Base-by-base conservation (phyloP, 2,329 filamentous ascomycete genomes). In the Venturia aucupariae region DNA sequence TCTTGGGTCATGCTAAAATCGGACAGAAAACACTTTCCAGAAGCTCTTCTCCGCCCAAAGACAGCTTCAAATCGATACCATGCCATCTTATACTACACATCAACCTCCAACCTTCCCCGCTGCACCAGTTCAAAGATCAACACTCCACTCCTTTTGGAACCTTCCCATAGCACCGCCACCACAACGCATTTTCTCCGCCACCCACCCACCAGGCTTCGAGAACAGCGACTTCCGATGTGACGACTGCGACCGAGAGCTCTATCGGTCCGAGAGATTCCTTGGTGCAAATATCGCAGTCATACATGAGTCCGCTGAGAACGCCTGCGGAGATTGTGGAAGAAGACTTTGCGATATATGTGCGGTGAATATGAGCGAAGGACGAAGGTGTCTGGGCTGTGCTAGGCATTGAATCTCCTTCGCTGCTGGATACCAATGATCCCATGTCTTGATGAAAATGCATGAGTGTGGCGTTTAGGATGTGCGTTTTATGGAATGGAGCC, bases 121-220 rank as follows among this genome's bases (percentile, higher is more conserved):
- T 44, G 68, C 71, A 30, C 51, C 60, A 15, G 61, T 67, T 41
- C 78, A 80, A 65, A 76, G 75, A 64, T 79, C 75, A 13, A 80
- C 78, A 2, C 70, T 81, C 1, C 79, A 81, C 65, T 72, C 74
- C 2, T 80, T 81, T 69, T 81, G 79, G 79, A 74, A 73, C 13
- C 72, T 80, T 1, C 68, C 74, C 8, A 72, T 74, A 19, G 69
- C 72, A 3, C 73, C 70, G 7, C 70, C 73, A 2, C 69, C 70
- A 22, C 59, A 69, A 24, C 66, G 66, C 11, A 42, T 67, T 41
- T 65, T 62, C n/a, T 65, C 69, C 38, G 60, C 66, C n/a, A 65
- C 64, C 62, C 65, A 60, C 41, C 19, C 65, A 11, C 67, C 67
- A 32, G 2, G 64, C 8, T 46, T 59, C 22, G 35, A 27, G 32